Evolutionary conservation across 495 filamentous ascomycete genomes (phyloP).

Genomic region (Hypoxylon intermedium): DNA sequence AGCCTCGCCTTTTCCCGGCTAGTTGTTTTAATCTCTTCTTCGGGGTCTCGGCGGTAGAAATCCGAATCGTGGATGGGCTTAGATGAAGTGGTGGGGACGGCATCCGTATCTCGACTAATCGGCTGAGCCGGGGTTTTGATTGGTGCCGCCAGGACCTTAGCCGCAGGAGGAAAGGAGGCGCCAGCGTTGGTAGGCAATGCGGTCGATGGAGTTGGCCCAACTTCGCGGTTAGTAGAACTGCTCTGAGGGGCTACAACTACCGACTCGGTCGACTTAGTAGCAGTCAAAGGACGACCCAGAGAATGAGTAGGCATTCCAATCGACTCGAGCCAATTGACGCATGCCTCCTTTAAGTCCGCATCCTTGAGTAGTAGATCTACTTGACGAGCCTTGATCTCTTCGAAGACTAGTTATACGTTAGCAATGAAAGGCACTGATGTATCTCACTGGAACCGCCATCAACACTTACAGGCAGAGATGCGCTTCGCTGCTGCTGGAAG

Average conservation of each 20-base stretch:
- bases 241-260: not conserved
- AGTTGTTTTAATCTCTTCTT: no score
- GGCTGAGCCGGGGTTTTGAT: not conserved
- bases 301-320: slow-evolving; percentile 22
- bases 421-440: not conserved
- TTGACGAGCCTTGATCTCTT: slow-evolving; percentile 22
- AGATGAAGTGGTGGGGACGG: not conserved
- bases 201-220: not conserved
- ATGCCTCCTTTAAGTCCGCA: slow-evolving; percentile 4
- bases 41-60: no score
- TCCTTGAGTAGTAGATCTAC: slow-evolving; percentile 19
- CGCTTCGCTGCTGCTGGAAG: not conserved
- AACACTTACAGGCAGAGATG: slow-evolving; percentile 24
- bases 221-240: not conserved
- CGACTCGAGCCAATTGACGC: slow-evolving; percentile 22
- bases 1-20: no score
- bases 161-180: not conserved
- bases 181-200: not conserved
- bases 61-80: no score
- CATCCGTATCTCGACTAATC: not conserved
- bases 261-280: not conserved
- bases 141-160: no score
- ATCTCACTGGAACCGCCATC: no score
- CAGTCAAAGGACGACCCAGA: not conserved
- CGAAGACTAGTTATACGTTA: slow-evolving; percentile 30